phyloP scores from a whole-genome alignment of 106 monocot species.

The Ottelia alismoides region DNA sequence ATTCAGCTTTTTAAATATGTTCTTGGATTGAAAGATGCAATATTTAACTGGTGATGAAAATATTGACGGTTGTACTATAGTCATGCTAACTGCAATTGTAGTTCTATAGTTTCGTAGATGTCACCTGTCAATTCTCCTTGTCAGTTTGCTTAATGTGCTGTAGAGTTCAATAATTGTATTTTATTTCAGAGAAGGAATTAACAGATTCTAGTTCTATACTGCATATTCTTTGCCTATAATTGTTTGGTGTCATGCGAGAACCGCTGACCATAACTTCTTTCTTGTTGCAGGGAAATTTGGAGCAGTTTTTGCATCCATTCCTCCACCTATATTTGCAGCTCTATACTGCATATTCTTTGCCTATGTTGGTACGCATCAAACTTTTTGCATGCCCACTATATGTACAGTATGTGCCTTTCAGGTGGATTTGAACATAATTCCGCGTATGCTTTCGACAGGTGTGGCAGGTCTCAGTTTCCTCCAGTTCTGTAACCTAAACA shows the following conservation, averaged over 20 bases:
- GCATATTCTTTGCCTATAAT: too few relatives aligned
- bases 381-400: not conserved
- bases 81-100: too few relatives aligned
- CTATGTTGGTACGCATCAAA: slow-evolving; percentile 57
- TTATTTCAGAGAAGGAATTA: not conserved
- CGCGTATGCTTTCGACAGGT: slow-evolving; percentile 30
- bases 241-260: too few relatives aligned
- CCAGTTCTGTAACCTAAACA: slow-evolving; percentile 96
- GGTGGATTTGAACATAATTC: not conserved
- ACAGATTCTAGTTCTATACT: not conserved
- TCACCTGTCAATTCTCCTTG: too few relatives aligned
- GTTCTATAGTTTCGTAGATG: too few relatives aligned
- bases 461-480: slow-evolving; percentile 74
- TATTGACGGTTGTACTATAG: too few relatives aligned
- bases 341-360: slow-evolving; percentile 97
- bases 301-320: slow-evolving; percentile 89
- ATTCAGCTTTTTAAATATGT: too few relatives aligned
- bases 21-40: too few relatives aligned
- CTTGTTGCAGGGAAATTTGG: slow-evolving; percentile 79
- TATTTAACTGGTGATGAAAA: too few relatives aligned
- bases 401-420: not conserved
- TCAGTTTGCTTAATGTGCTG: not conserved
- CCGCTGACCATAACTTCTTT: too few relatives aligned
- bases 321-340: slow-evolving; percentile 89
- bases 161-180: too few relatives aligned